A percentile compares a stretch with the other conserved stretches of the same genome.
phyloP scores from a whole-genome alignment of 2,329 filamentous ascomycete species.

The Monosporascus sp. region DNA sequence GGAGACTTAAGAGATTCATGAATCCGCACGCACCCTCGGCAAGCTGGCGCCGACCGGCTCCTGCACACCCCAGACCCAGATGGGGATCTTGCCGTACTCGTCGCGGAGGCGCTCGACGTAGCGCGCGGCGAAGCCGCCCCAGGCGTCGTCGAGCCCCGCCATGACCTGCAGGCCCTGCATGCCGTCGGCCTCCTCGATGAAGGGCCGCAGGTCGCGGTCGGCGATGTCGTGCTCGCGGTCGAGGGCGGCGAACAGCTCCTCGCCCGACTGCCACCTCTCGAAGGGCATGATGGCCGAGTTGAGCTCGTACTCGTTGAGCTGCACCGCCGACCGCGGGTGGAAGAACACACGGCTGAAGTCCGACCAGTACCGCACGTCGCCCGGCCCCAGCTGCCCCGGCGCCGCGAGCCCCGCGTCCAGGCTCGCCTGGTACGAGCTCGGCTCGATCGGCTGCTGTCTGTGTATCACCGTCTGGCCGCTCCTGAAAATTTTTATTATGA shows the following conservation, averaged over 20 bases:
- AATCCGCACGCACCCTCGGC: constrained; percentile 41
- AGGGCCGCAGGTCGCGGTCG: constrained; percentile 83
- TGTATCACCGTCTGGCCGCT: constrained; percentile 63
- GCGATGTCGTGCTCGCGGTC: constrained; percentile 80
- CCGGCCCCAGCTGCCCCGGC: constrained; percentile 57
- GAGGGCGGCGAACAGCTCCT: constrained; percentile 66
- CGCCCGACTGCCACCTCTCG: constrained; percentile 67
- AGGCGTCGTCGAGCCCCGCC: constrained; percentile 67
- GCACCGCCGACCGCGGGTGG: constrained; percentile 81
- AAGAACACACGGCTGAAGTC: constrained; percentile 93
- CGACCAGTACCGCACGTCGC: constrained; percentile 88
- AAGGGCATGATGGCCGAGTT: constrained; percentile 77
- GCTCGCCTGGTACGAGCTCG: constrained; percentile 71
- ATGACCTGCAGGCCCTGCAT: constrained; percentile 83
- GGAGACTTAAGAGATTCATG: too few species aligned
- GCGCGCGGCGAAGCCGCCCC: constrained; percentile 69
- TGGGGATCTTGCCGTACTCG: constrained; percentile 80
- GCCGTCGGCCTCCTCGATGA: constrained; percentile 88
- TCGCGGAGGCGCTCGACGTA: constrained; percentile 78
- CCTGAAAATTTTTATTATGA: constrained; percentile 36
- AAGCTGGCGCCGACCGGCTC: constrained; percentile 45
- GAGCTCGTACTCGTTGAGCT: constrained; percentile 82
- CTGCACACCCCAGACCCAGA: constrained; percentile 85
- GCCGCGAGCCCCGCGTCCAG: constrained; percentile 66
- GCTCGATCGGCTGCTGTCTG: constrained; percentile 59